Conservation (phyloP, 345 rosid species). For the Gossypium anomalum region DNA sequence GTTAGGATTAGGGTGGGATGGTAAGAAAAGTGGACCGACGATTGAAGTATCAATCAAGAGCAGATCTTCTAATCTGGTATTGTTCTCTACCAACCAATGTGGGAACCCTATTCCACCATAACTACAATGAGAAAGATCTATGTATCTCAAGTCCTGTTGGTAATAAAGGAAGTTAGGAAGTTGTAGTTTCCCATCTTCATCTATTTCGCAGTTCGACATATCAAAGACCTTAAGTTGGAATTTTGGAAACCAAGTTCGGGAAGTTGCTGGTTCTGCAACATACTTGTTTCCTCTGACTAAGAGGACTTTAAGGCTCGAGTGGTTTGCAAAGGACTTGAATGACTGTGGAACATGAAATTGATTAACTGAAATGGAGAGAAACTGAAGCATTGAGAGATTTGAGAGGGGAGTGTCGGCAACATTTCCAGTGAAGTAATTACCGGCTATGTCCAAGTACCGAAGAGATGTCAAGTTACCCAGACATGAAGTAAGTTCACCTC, state of each 20-base stretch:
- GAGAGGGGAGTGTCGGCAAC: background rate
- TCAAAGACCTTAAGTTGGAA: background rate
- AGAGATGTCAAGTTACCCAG: background rate
- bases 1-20: too few relatives aligned
- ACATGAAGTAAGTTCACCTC: constrained; percentile 7
- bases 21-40: too few relatives aligned
- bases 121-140: background rate
- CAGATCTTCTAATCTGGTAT: too few relatives aligned
- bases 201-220: background rate
- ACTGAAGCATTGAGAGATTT: constrained; percentile 4
- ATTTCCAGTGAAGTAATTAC: background rate
- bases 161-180: background rate
- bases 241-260: background rate
- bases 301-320: background rate
- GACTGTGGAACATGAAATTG: background rate
- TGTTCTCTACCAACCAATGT: too few relatives aligned
- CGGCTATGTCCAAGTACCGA: background rate
- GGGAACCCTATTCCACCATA: too few relatives aligned
- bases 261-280: background rate
- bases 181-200: background rate
- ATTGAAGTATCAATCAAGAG: too few relatives aligned
- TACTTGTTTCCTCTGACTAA: background rate
- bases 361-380: background rate
- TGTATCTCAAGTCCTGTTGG: background rate
- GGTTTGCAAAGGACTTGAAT: background rate